Percentiles rank a stretch among this genome's conserved stretches.
These are phyloP conservation scores for Cajanus cajan DNA, from an alignment of 306 rosid species.

Conservation along the genomic window DNA sequence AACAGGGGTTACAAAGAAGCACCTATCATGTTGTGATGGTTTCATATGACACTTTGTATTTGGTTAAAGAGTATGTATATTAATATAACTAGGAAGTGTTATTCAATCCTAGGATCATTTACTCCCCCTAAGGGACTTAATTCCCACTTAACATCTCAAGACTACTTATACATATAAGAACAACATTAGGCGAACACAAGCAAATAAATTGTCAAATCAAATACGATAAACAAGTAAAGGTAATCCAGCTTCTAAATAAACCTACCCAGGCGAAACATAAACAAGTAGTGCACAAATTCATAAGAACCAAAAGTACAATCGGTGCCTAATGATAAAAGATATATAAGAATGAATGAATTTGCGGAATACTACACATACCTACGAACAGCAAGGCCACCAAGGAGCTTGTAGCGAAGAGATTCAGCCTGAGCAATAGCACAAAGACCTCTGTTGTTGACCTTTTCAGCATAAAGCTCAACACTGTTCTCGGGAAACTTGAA, in stretches of 20 bases:
- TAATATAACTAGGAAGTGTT: not conserved
- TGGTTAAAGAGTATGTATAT: too few species aligned
- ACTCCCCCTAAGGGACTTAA: too few species aligned
- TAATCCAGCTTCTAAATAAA: not conserved
- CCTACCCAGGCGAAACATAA: not conserved
- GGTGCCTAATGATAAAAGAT: not conserved
- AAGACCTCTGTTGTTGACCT: slow-evolving; percentile 13
- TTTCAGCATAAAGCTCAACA: not conserved
- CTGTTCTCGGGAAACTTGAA: not conserved
- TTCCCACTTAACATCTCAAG: too few species aligned
- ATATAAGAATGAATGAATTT: too few species aligned
- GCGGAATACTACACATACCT: not conserved
- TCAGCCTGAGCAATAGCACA: slow-evolving; percentile 23
- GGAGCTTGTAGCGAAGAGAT: slow-evolving; percentile 17
- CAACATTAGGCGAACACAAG: not conserved
- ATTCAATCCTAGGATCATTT: too few species aligned
- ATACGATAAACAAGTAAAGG: not conserved
- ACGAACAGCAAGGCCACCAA: slow-evolving; percentile 11
- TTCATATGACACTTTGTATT: too few species aligned
- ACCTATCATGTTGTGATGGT: too few species aligned
- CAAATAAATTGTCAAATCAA: not conserved
- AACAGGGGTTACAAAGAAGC: too few species aligned
- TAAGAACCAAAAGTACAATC: not conserved
- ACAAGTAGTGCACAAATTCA: not conserved
- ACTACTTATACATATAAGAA: not conserved